Percentiles rank a stretch among this genome's conserved stretches.
These are phyloP conservation scores for Trichodelitschia bisporula DNA, from an alignment of 495 filamentous ascomycete species.

Conservation along the genomic window DNA sequence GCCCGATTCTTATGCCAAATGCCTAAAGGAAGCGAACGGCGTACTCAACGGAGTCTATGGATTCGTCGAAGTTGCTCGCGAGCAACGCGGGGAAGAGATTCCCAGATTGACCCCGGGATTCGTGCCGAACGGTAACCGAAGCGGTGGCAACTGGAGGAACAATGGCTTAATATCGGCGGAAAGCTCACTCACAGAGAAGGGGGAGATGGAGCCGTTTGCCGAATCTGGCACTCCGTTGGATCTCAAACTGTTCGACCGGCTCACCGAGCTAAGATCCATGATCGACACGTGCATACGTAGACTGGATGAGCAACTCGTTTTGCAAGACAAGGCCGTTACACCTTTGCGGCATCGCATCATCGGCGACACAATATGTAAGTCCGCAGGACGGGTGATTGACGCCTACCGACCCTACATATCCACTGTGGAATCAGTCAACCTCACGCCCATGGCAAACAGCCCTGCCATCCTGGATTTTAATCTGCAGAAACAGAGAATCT, in stretches of 20 bases:
- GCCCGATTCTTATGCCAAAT: constrained; percentile 73
- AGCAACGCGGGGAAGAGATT: constrained; percentile 74
- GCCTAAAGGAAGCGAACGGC: constrained; percentile 83
- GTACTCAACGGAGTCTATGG: constrained; percentile 82
- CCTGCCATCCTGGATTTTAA: constrained; percentile 73
- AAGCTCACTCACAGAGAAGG: constrained; percentile 60
- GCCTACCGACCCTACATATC: constrained; percentile 72
- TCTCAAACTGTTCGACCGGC: constrained; percentile 44
- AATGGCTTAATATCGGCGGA: too few relatives aligned
- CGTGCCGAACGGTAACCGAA: constrained; percentile 51
- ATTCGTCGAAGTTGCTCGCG: constrained; percentile 82
- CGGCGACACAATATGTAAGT: constrained; percentile 46
- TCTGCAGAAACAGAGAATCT: constrained; percentile 71
- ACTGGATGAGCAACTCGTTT: constrained; percentile 57
- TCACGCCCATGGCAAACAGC: constrained; percentile 53
- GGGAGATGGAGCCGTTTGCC: constrained; percentile 37
- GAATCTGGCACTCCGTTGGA: constrained; percentile 57
- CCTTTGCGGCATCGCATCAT: constrained; percentile 43
- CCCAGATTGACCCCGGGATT: constrained; percentile 82
- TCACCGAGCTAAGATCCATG: constrained; percentile 63
- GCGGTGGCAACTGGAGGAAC: constrained; percentile 82
- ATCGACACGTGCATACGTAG: constrained; percentile 60
- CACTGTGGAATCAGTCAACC: constrained; percentile 67
- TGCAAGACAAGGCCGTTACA: constrained; percentile 55
- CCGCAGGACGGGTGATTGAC: constrained; percentile 55